A percentile compares a stretch with the other conserved stretches of the same genome.
Evolutionary conservation across 345 rosid species (phyloP).

Genomic region (Heritiera fomes): DNA sequence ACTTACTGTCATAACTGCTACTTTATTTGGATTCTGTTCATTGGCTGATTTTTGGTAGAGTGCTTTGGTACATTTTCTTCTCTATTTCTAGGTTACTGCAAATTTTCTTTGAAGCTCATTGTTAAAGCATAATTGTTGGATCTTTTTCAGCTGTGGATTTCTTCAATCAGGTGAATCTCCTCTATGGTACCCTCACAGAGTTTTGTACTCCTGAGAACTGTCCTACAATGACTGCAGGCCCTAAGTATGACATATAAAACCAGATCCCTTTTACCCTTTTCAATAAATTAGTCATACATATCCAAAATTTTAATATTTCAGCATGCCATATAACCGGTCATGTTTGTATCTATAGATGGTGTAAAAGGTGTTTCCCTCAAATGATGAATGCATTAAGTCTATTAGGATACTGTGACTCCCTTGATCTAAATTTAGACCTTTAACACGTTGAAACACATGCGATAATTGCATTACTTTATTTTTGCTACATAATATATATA

Average conservation of each 20-base stretch:
- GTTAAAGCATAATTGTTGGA: constrained; percentile 27
- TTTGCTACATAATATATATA: neutral
- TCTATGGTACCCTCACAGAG: constrained; percentile 97
- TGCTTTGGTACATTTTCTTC: neutral
- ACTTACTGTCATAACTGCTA: neutral
- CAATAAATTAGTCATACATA: neutral
- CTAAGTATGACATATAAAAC: constrained; percentile 67
- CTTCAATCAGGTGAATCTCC: constrained; percentile 99
- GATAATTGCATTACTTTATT: neutral
- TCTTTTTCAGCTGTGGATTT: constrained; percentile 91
- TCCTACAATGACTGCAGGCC: constrained; percentile 99
- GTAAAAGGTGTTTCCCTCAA: constrained; percentile 8
- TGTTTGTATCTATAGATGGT: neutral
- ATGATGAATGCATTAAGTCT: constrained; percentile 15
- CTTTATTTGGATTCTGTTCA: neutral
- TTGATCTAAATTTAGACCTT: neutral
- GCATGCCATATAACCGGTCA: neutral
- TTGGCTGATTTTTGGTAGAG: neutral
- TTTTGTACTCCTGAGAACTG: constrained; percentile 95
- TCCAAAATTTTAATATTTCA: neutral
- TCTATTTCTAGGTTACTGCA: neutral
- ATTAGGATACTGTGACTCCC: neutral
- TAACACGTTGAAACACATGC: neutral
- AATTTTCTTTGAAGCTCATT: constrained; percentile 17
- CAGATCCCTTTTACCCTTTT: neutral